phyloP scores from a whole-genome alignment of 768 basidiomycete species.

The Xerocomus potaroensis region DNA sequence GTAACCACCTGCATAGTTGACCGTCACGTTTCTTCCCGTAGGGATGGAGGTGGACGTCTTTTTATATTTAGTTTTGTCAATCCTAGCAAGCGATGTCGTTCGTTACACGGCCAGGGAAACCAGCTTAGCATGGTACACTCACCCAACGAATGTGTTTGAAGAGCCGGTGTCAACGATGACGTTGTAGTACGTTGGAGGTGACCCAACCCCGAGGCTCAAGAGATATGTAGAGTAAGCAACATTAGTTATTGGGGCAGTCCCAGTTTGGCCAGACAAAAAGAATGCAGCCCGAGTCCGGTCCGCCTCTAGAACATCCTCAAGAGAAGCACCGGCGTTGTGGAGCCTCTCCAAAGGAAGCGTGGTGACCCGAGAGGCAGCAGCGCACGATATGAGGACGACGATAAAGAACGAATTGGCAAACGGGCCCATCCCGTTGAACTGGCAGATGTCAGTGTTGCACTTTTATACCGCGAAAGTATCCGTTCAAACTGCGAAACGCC shows the following conservation, averaged over 20 bases:
- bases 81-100: too few relatives aligned
- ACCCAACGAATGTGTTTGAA: conserved; percentile 25
- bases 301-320: conserved; percentile 10
- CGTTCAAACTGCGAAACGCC: too few relatives aligned
- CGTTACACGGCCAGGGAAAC: conserved; percentile 11
- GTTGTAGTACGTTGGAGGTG: conserved; percentile 20
- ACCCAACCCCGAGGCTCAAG: conserved; percentile 21
- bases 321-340: too few relatives aligned
- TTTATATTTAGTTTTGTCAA: conserved; percentile 8
- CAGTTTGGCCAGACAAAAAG: conserved; percentile 1
- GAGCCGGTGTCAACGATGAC: conserved; percentile 27
- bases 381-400: too few relatives aligned
- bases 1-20: conserved; percentile 4
- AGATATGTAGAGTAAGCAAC: conserved; percentile 14
- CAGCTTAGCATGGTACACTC: background rate
- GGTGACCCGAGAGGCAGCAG: too few relatives aligned
- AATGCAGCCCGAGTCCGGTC: conserved; percentile 9
- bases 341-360: too few relatives aligned
- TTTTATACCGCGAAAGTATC: too few relatives aligned
- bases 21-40: conserved; percentile 13
- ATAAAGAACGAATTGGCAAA: too few relatives aligned
- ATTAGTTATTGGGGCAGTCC: conserved; percentile 8
- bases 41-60: conserved; percentile 14
- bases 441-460: too few relatives aligned
- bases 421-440: too few relatives aligned